A percentile compares a stretch with the other conserved stretches of the same genome.
Conservation (phyloP, 1,284 basidiomycete species). For the Moniliophthora roreri region DNA sequence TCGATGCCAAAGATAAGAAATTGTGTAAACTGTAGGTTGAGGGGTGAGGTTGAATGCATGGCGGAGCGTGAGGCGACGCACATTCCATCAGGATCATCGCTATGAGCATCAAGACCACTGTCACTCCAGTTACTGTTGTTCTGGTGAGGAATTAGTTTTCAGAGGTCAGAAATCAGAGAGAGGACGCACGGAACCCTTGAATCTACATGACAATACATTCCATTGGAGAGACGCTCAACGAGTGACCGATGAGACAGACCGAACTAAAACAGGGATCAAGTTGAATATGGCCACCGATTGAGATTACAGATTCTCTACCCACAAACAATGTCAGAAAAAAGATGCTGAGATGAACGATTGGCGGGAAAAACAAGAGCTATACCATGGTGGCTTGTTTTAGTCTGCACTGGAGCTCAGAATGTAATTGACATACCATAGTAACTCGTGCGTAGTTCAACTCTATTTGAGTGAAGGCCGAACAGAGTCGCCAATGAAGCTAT, state of each 20-base stretch:
- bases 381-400: background rate
- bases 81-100: conserved; percentile 7
- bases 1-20: conserved; percentile 4
- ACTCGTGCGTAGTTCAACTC: background rate
- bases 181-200: conserved; percentile 2
- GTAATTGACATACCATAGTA: background rate
- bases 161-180: background rate
- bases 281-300: background rate
- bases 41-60: too few relatives aligned
- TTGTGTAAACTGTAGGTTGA: background rate
- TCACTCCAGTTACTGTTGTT: conserved; percentile 6
- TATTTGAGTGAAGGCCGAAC: background rate
- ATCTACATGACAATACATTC: conserved; percentile 12
- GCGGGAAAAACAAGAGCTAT: conserved; percentile 4
- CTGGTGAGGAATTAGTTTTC: background rate
- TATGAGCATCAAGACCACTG: background rate
- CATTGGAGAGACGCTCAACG: conserved; percentile 3
- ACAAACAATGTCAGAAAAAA: conserved; percentile 10
- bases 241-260: conserved; percentile 3
- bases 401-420: too few relatives aligned
- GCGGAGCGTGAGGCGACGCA: background rate
- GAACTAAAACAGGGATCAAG: background rate
- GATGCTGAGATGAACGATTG: background rate
- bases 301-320: background rate
- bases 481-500: conserved; percentile 6